Evolutionary conservation across 805 yeast species (phyloP), one percentile per base, ranked within the genome.

Genomic region (Hanseniaspora clermontiae): DNA sequence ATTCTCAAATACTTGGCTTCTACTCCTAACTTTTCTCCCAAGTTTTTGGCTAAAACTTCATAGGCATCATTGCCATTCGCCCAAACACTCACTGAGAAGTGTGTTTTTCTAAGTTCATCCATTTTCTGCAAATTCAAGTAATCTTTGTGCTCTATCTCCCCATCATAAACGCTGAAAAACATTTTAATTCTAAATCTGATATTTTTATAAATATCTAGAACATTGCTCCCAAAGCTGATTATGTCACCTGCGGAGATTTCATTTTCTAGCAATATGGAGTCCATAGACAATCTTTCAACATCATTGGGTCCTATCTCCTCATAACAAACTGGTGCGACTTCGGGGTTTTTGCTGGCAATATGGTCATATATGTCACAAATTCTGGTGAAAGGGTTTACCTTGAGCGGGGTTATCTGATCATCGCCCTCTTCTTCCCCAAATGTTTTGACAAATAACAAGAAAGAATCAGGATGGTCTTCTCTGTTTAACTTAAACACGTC

Each of bases 231-330:
- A 60, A 68, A 67, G 2, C 69, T 60, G 8, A 86, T 65, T 15
- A 86, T 83, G 64, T 86, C 95, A 62, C 95, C 95, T 57, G 75
- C 77, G 6, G 74, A 72, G 19, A 85, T 64, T 61, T 86, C 93
- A 40, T 76, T 70, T 58, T 78, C 76, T 60, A 76, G 78, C 63
- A 79, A 78, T 1, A 80, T 72, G 37, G 62, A 61, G n/a, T 61
- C 58, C 9, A 65, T 63, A 47, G 68, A 74, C 43, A 82, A 50
- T 1, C 62, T 58, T 27, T 80, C 81, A 40, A 83, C 73, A 38
- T 76, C 74, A 5, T 71, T 71, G 2, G 80, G 78, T 40, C 80
- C 77, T 27, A 83, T 67, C 62, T 86, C 95, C 66, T 86, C 95
- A 60, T 43, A 31, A 27, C 58, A 56, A 12, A 45, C 31, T 12